Evolutionary conservation across 768 basidiomycete genomes (phyloP).

Genomic region (Dioszegia hungarica): DNA sequence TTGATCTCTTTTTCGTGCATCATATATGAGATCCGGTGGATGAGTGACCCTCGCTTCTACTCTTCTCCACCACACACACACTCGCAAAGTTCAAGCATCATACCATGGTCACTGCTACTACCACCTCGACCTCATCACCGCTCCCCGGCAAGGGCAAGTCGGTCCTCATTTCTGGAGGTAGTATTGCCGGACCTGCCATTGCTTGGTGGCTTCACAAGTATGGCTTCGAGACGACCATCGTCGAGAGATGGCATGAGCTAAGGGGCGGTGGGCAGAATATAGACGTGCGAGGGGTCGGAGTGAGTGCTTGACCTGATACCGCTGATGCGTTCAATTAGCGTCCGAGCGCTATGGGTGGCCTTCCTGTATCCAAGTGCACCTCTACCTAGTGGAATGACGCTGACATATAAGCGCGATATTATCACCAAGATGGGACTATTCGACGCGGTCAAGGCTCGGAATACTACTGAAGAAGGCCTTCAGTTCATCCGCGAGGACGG

Average conservation of each 20-base stretch:
- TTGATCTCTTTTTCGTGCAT: no score
- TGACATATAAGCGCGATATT: neutral
- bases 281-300: neutral
- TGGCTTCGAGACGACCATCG: neutral
- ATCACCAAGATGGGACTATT: neutral
- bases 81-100: no score
- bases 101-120: no score
- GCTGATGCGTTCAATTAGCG: no score
- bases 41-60: no score
- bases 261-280: neutral
- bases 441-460: neutral
- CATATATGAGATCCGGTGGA: no score
- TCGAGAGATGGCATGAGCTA: neutral
- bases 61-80: no score
- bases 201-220: neutral
- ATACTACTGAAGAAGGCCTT: neutral
- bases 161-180: neutral
- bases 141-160: neutral
- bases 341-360: no score
- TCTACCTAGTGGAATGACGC: neutral
- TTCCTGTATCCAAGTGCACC: no score
- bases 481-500: neutral
- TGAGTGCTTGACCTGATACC: no score
- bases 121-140: no score
- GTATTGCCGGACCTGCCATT: neutral